Percentiles rank a stretch among this genome's conserved stretches.
These are phyloP conservation scores for Rhododendron simsii DNA, from an alignment of 148 eudicot species.

Conservation along the genomic window DNA sequence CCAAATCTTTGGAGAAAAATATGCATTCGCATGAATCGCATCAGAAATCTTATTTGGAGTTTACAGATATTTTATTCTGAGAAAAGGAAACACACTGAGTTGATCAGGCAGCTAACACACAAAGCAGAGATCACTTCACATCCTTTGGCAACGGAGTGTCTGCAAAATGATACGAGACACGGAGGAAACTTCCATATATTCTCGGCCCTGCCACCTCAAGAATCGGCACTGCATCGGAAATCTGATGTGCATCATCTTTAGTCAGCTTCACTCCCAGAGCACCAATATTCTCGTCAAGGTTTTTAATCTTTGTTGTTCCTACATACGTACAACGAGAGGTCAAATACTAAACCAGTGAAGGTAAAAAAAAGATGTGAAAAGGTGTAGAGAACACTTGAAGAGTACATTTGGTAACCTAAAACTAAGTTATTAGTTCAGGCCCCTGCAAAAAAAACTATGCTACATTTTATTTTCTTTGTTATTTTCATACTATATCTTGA, in stretches of 20 bases:
- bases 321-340: background rate
- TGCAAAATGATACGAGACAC: background rate
- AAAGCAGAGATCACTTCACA: background rate
- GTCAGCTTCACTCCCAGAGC: conserved; percentile 20
- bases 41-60: background rate
- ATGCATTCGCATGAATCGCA: background rate
- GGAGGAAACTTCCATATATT: background rate
- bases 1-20: background rate
- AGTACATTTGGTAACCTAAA: background rate
- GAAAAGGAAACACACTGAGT: background rate
- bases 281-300: conserved; percentile 18
- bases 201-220: conserved; percentile 9
- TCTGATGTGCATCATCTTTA: conserved; percentile 6
- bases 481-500: background rate
- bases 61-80: background rate
- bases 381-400: background rate
- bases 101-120: background rate
- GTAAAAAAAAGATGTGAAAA: background rate
- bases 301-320: conserved; percentile 24
- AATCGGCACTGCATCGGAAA: conserved; percentile 6
- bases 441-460: background rate
- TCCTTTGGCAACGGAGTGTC: background rate
- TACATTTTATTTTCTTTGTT: background rate
- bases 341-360: background rate
- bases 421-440: background rate